These are phyloP conservation scores for Leishmania tarentolae DNA, from an alignment of 208 protist genomes.

Conservation along the genomic window DNA sequence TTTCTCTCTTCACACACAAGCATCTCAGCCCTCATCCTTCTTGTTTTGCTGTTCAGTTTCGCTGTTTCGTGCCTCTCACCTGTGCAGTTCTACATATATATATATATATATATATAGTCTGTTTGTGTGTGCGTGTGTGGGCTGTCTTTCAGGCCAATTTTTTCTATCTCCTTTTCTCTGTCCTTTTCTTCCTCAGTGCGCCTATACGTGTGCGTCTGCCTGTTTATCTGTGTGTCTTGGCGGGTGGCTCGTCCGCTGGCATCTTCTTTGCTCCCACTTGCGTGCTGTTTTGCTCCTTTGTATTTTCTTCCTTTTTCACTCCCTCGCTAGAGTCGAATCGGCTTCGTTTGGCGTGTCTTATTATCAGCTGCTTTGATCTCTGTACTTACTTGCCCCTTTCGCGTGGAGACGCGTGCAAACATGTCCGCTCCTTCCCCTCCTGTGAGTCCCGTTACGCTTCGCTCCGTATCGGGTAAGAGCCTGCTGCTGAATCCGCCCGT, in stretches of 20 bases:
- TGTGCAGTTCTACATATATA: background rate
- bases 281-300: background rate
- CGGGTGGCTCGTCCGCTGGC: background rate
- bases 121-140: background rate
- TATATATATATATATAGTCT: background rate
- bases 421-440: background rate
- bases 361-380: background rate
- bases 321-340: background rate
- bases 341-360: background rate
- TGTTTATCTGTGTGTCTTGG: background rate
- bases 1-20: background rate
- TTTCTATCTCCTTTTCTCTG: background rate
- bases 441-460: constrained; percentile 27
- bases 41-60: constrained; percentile 11
- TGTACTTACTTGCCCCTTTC: background rate
- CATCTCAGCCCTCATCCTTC: background rate
- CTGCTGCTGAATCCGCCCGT: constrained; percentile 35
- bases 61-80: constrained; percentile 12
- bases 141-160: background rate
- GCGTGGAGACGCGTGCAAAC: background rate
- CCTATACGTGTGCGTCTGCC: background rate
- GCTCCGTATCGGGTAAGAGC: constrained; percentile 49
- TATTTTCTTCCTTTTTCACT: background rate
- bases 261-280: background rate
- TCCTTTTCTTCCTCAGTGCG: too few relatives aligned